These are phyloP conservation scores for Pilaira anomala DNA, from an alignment of 192 early-diverging fungal species.

Conservation along the genomic window DNA sequence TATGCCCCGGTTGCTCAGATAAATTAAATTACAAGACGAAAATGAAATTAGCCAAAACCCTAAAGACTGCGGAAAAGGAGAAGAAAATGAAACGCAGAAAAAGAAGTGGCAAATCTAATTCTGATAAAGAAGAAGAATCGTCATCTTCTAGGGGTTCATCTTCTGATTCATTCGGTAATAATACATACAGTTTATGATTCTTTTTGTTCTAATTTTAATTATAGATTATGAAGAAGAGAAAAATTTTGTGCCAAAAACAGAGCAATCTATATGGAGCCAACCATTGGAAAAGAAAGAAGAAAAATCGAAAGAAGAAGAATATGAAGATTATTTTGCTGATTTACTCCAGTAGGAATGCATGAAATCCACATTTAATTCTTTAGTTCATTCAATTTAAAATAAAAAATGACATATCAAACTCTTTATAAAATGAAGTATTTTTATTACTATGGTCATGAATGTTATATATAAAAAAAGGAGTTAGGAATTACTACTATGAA, in stretches of 20 bases:
- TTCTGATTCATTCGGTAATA: too few relatives aligned
- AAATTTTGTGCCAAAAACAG: not conserved
- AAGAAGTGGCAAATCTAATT: not conserved
- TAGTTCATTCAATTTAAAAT: too few relatives aligned
- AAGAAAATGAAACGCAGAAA: not conserved
- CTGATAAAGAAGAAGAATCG: not conserved
- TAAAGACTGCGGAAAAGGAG: not conserved
- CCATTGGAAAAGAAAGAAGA: constrained; percentile 23
- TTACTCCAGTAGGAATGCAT: constrained; percentile 43
- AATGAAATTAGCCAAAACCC: constrained; percentile 34
- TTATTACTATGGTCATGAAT: too few relatives aligned
- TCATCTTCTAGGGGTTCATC: not conserved
- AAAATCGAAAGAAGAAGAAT: constrained; percentile 52
- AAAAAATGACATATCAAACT: too few relatives aligned
- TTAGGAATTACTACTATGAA: too few relatives aligned
- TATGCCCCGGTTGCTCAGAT: constrained; percentile 67
- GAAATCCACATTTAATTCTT: too few relatives aligned
- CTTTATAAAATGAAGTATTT: too few relatives aligned
- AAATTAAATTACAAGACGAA: constrained; percentile 72
- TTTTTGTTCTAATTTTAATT: not conserved
- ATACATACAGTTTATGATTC: too few relatives aligned
- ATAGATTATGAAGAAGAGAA: constrained; percentile 6
- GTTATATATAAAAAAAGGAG: too few relatives aligned
- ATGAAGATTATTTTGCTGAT: constrained; percentile 64
- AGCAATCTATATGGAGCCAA: constrained; percentile 26